Percentiles rank a stretch among this genome's conserved stretches.
Evolutionary conservation across 2,329 filamentous ascomycete species (phyloP).

Genomic region (Lecanicillium sp.): DNA sequence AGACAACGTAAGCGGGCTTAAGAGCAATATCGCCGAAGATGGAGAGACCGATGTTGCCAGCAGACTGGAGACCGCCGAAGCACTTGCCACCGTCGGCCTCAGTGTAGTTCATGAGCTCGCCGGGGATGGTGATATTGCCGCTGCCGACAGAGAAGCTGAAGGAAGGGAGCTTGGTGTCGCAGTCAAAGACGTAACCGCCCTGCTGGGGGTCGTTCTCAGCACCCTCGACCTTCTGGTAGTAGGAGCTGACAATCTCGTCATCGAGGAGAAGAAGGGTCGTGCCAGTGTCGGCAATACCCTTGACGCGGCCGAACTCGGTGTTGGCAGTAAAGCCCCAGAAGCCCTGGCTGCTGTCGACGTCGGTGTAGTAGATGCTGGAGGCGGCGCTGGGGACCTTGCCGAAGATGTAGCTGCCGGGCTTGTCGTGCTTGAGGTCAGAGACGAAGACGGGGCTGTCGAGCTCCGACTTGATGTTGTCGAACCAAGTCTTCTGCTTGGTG

Average conservation of each 20-base stretch:
- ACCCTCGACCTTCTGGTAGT: slow-evolving; percentile 52
- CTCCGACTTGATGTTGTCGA: slow-evolving; percentile 25
- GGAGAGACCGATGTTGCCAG: slow-evolving; percentile 36
- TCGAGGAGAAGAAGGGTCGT: slow-evolving; percentile 59
- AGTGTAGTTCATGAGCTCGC: slow-evolving; percentile 50
- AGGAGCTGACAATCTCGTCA: slow-evolving; percentile 41
- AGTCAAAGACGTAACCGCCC: slow-evolving; percentile 42
- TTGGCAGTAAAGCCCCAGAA: slow-evolving; percentile 48
- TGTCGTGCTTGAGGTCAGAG: slow-evolving; percentile 55
- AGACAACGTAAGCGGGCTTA: slow-evolving; percentile 54
- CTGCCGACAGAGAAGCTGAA: slow-evolving; percentile 50
- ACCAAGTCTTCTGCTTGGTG: slow-evolving; percentile 40
- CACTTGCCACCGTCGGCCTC: slow-evolving; percentile 47
- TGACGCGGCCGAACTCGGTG: slow-evolving; percentile 25
- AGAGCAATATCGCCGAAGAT: slow-evolving; percentile 60
- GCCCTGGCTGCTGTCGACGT: slow-evolving; percentile 55
- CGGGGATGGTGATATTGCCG: slow-evolving; percentile 50
- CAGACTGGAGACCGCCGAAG: slow-evolving; percentile 63
- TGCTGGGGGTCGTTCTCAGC: slow-evolving; percentile 15
- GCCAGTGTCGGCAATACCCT: slow-evolving; percentile 51
- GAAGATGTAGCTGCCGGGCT: slow-evolving; percentile 57
- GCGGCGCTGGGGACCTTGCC: slow-evolving; percentile 53
- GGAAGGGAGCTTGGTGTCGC: slow-evolving; percentile 38
- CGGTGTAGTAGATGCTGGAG: slow-evolving; percentile 53
- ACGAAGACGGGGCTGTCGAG: slow-evolving; percentile 52